A percentile compares a stretch with the other conserved stretches of the same genome.
Evolutionary conservation across 129 eudicot genomes (phyloP).

Genomic region (Silybum marianum): DNA sequence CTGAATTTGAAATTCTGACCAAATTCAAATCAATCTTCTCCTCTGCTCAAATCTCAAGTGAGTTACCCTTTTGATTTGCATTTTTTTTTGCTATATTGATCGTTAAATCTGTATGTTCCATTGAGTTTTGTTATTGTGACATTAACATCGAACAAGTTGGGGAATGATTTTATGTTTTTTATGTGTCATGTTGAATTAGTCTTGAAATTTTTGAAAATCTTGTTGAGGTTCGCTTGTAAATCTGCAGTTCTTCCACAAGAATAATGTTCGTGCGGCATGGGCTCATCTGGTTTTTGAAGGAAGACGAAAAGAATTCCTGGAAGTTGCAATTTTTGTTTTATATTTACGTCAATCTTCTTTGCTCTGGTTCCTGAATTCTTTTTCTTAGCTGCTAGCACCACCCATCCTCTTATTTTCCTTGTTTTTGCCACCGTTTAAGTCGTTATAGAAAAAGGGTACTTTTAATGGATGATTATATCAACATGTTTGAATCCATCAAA

Average conservation of each 20-base stretch:
- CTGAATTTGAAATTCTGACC: background rate
- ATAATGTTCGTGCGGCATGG: slow-evolving; percentile 51
- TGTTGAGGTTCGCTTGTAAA: slow-evolving; percentile 31
- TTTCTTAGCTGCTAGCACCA: slow-evolving; percentile 8
- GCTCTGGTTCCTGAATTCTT: slow-evolving; percentile 48
- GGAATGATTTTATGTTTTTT: background rate
- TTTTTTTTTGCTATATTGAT: background rate
- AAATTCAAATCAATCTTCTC: background rate
- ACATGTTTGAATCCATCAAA: slow-evolving; percentile 24
- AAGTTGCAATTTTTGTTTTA: slow-evolving; percentile 50
- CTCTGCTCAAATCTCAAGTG: slow-evolving; percentile 14
- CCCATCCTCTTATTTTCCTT: background rate
- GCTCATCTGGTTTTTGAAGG: slow-evolving; percentile 47
- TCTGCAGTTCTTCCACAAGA: slow-evolving; percentile 40
- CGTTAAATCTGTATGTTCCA: background rate
- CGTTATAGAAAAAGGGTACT: background rate
- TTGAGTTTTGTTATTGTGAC: background rate
- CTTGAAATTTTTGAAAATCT: background rate
- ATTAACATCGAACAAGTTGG: background rate
- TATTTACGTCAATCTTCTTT: slow-evolving; percentile 47
- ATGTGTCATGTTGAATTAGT: background rate
- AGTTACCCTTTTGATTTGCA: slow-evolving; percentile 7
- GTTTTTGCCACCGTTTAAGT: slow-evolving; percentile 8
- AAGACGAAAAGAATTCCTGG: slow-evolving; percentile 55
- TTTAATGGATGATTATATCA: slow-evolving; percentile 21